Evolutionary conservation across 331 rosid species (phyloP), one percentile per base, ranked within the genome.

Genomic region (Erythrophleum ivorense): DNA sequence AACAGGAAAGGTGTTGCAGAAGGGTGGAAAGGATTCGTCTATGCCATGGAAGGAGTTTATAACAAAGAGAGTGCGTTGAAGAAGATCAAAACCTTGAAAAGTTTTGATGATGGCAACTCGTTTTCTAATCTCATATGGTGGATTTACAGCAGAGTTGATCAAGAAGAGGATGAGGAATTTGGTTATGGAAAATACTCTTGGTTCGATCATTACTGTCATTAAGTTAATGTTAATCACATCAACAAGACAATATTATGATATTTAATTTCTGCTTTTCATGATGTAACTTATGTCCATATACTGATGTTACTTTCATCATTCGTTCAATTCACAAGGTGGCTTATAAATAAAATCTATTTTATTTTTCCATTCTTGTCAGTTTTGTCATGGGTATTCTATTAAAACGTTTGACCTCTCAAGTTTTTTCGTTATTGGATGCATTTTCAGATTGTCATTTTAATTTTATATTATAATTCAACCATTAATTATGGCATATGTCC

Each of bases 21-120:
- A 86, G 98, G 96, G 58, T 92, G 97, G 97, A 91, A 87, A 76
- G 98, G 98, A 6, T 92, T 92, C 78, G 82, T 84, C 1, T 89
- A 91, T 74, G 90, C 98, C 10, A 34, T 94, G 92, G 90, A 88
- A 85, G 97, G 92, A 34, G 66, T 88, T 83, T 92, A 89, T 64
- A 90, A 91, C 60, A 92, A 84, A 66, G 83, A 86, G 73, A 79
- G 70, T 60, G 98, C 97, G 59, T 50, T 94, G 83, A 81, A 34
- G 60, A 91, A 87, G 82, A 77, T 85, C 0, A 85, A 88, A 80
- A 81, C 63, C 65, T 84, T 89, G 87, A 89, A 54, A 9, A 91
- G 72, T 52, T 86, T 77, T 13, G 98, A 94, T 82, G 98, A 92
- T 48, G 97, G 98, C 2, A 91, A 90, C 82, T 92, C 97, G 0